Conservation (phyloP, 176 grass and related monocot genomes). For the Cenchrus fungigraminus region DNA sequence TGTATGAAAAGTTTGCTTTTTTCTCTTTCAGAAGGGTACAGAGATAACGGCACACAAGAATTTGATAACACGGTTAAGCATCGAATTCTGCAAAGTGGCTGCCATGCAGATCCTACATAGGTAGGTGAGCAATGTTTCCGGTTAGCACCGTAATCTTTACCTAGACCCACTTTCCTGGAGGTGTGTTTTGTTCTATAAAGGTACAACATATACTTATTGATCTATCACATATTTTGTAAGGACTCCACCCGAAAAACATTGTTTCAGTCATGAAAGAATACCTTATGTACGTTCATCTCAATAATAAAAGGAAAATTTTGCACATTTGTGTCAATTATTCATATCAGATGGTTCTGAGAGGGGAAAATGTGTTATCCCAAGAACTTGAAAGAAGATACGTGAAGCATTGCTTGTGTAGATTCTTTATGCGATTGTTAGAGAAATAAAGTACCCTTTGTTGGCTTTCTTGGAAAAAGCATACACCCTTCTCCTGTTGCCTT, state of each 20-base stretch:
- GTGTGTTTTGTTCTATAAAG: slow-evolving; percentile 12
- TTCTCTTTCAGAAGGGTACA: slow-evolving; percentile 6
- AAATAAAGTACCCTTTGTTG: slow-evolving; percentile 35
- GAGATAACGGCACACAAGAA: neutral
- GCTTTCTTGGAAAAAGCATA: slow-evolving; percentile 33
- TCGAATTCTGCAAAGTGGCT: neutral
- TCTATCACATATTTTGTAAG: slow-evolving; percentile 20
- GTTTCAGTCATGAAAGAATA: slow-evolving; percentile 27
- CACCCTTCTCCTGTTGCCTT: slow-evolving; percentile 38
- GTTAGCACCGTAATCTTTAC: neutral
- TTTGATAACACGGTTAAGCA: neutral
- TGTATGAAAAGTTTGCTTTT: slow-evolving; percentile 3
- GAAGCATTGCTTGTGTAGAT: slow-evolving; percentile 26
- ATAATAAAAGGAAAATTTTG: slow-evolving; percentile 6
- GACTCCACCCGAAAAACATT: neutral
- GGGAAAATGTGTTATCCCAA: neutral
- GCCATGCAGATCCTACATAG: neutral
- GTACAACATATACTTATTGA: slow-evolving; percentile 22
- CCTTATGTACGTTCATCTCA: neutral
- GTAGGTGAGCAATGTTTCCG: neutral
- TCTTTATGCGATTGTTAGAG: slow-evolving; percentile 20
- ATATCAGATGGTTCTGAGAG: neutral
- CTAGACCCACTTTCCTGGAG: slow-evolving; percentile 18
- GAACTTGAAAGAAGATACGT: slow-evolving; percentile 26
- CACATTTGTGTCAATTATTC: neutral